A percentile compares a stretch with the other conserved stretches of the same genome.
phyloP scores from a whole-genome alignment of 116 monocot genomes.

The Posidonia oceanica region DNA sequence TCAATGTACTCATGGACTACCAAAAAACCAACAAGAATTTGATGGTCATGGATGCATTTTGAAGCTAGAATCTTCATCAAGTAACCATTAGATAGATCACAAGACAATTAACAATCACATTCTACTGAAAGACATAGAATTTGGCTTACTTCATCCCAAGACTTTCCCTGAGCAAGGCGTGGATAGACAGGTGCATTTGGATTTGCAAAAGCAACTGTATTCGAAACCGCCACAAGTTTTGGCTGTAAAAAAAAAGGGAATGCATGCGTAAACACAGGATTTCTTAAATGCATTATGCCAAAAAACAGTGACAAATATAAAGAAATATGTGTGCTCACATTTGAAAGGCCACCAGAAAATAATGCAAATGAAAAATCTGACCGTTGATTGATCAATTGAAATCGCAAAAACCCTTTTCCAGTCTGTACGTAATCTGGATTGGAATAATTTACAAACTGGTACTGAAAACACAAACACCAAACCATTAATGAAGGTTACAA shows the following conservation, averaged over 20 bases:
- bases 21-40: no score
- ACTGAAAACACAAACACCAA: constrained; percentile 29
- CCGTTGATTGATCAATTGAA: constrained; percentile 79
- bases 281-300: background rate
- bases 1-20: no score
- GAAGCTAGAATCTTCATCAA: no score
- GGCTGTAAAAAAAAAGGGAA: constrained; percentile 33
- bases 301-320: background rate
- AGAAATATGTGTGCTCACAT: constrained; percentile 21
- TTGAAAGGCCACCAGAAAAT: constrained; percentile 66
- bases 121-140: background rate
- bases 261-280: background rate
- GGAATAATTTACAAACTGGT: constrained; percentile 67
- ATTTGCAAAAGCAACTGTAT: constrained; percentile 59
- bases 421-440: constrained; percentile 27
- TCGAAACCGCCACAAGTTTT: constrained; percentile 68
- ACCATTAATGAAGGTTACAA: background rate
- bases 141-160: constrained; percentile 70
- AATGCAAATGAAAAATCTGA: constrained; percentile 82
- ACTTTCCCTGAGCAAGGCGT: constrained; percentile 76
- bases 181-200: constrained; percentile 92
- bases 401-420: constrained; percentile 45
- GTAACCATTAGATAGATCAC: no score
- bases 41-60: no score
- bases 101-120: no score